Evolutionary conservation across 805 yeast species (phyloP).

Genomic region (Pichia exigua): DNA sequence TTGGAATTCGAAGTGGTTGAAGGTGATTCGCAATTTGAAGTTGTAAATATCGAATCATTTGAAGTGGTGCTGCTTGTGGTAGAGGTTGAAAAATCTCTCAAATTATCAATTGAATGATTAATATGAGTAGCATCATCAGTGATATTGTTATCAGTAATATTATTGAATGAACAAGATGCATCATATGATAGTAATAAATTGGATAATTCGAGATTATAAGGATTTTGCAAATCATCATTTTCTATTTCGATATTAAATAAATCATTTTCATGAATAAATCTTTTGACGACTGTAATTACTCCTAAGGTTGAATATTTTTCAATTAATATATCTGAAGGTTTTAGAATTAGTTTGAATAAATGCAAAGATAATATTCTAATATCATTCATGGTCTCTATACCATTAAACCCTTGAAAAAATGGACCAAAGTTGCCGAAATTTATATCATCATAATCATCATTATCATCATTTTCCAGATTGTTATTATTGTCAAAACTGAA

Average conservation of each 20-base stretch:
- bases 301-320: constrained; percentile 46
- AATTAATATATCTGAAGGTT: constrained; percentile 43
- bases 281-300: constrained; percentile 39
- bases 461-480: constrained; percentile 13
- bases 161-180: constrained; percentile 6
- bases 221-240: background rate
- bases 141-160: no score
- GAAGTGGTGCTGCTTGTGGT: constrained; percentile 14
- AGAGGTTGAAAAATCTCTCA: constrained; percentile 9
- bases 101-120: background rate
- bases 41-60: constrained; percentile 12
- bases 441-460: constrained; percentile 20
- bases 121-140: background rate
- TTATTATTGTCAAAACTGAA: background rate
- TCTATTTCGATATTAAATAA: constrained; percentile 15
- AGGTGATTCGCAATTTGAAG: constrained; percentile 24
- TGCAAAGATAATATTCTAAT: constrained; percentile 36
- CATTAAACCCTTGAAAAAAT: constrained; percentile 42
- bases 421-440: constrained; percentile 41
- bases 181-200: constrained; percentile 13
- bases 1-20: constrained; percentile 15
- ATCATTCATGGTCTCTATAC: constrained; percentile 29
- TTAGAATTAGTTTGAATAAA: constrained; percentile 35
- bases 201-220: constrained; percentile 11
- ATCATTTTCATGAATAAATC: constrained; percentile 24